Conservation (phyloP, 2,329 filamentous ascomycete genomes). For the Trichoderma asperellum region DNA sequence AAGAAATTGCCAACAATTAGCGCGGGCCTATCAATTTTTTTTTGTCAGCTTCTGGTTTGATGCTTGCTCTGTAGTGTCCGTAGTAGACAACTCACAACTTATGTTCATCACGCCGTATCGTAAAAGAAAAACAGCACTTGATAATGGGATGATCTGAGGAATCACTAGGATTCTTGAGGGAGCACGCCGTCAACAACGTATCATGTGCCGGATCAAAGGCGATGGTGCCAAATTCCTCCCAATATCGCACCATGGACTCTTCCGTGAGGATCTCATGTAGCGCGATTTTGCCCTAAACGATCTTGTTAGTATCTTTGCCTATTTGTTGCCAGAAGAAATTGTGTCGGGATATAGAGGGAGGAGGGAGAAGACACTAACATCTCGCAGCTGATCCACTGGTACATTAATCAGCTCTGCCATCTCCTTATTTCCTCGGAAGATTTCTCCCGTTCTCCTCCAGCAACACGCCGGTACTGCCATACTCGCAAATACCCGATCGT, state of each 20-base stretch:
- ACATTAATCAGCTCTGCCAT: slow-evolving; percentile 97
- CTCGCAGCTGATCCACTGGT: slow-evolving; percentile 85
- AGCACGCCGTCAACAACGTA: slow-evolving; percentile 91
- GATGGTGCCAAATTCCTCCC: slow-evolving; percentile 98
- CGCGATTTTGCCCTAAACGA: slow-evolving; percentile 79
- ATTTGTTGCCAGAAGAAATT: background rate
- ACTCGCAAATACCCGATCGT: slow-evolving; percentile 96
- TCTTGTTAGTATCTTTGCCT: background rate
- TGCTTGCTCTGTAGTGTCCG: background rate
- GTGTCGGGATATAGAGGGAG: background rate
- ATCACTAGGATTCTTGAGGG: slow-evolving; percentile 78
- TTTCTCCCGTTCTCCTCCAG: slow-evolving; percentile 95
- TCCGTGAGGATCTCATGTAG: slow-evolving; percentile 96
- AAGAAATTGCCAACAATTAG: slow-evolving; percentile 97
- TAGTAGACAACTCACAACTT: slow-evolving; percentile 75
- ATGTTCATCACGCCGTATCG: slow-evolving; percentile 90
- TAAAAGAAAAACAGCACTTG: slow-evolving; percentile 97
- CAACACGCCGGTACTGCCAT: slow-evolving; percentile 99
- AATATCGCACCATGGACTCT: slow-evolving; percentile 93
- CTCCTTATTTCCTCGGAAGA: slow-evolving; percentile 96
- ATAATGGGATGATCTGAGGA: slow-evolving; percentile 73
- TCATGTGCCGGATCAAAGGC: slow-evolving; percentile 95
- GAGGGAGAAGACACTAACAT: slow-evolving; percentile 61
- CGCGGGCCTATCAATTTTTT: slow-evolving; percentile 67
- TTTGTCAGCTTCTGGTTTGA: background rate